Evolutionary conservation across 805 yeast genomes (phyloP), one percentile per base, ranked within the genome.

Genomic region (Yamadazyma nakazawae): DNA sequence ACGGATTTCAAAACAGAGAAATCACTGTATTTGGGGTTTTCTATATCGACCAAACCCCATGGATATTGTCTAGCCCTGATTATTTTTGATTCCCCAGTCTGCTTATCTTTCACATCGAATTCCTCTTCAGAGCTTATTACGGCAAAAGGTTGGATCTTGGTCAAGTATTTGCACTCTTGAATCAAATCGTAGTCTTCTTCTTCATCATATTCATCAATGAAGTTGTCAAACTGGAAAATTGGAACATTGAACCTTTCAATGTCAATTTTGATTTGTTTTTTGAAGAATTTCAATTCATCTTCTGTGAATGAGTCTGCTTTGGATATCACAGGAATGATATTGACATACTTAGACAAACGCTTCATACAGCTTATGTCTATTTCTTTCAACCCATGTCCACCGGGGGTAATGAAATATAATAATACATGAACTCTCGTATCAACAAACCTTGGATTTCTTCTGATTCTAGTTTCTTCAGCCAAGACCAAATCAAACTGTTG

Each of bases 391-490:
- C 92, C 91, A 61, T 86, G 94, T 14, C 95, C 95, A 3, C 82
- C 79, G 31, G 92, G 85, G 46, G 83, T 81, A 45, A 90, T 79
- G 58, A 90, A 84, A 68, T 88, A 90, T 42, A 90, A 65, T 54
- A 91, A 80, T 25, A 81, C 82, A 60, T 86, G 94, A 36, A 86
- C 88, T 56, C 94, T 74, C 14, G 90, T 76, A 67, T 87, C 92
- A 55, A 78, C 83, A 59, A 85, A 82, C 53, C 88, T 74, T 21
- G 96, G 96, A 61, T 88, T 88, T 75, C 97, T 83, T 64, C 79
- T 78, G 53, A 90, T 88, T 52, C 92, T 76, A 1, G 94, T 86
- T 63, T 90, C 97, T 62, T 90, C 96, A 1, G 88, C 88, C 40
- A 90, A 74, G 0, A 87, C 89, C 47, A 76, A 70, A 61, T 85